Conservation (phyloP, 345 rosid species). For the Gossypium raimondii region DNA sequence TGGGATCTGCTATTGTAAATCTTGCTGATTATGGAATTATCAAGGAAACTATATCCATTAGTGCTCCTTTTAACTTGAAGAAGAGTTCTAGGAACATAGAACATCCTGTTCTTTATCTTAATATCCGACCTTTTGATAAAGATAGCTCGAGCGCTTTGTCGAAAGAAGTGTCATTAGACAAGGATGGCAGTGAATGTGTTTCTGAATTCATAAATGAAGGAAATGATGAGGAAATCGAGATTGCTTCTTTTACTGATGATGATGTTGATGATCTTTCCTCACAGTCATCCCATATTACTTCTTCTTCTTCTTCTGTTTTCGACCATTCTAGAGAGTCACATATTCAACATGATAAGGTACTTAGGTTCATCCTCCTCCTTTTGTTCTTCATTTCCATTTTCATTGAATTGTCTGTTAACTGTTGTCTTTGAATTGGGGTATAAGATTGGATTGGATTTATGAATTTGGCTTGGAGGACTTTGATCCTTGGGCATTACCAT, state of each 20-base stretch:
- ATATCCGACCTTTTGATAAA: conserved; percentile 53
- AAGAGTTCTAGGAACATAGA: conserved; percentile 50
- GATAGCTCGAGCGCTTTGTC: conserved; percentile 36
- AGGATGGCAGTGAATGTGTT: conserved; percentile 54
- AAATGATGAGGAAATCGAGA: conserved; percentile 50
- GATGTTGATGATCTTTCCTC: conserved; percentile 57
- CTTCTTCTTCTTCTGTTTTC: conserved; percentile 41
- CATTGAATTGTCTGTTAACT: conserved; percentile 6
- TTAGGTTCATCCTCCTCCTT: background rate
- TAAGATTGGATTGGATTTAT: background rate
- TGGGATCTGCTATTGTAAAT: conserved; percentile 74
- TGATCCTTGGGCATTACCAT: background rate
- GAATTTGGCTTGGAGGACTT: conserved; percentile 8
- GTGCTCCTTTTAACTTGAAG: conserved; percentile 52
- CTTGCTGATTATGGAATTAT: conserved; percentile 71
- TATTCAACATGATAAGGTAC: conserved; percentile 47
- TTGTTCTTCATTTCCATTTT: background rate
- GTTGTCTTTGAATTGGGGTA: background rate
- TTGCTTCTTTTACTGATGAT: conserved; percentile 75
- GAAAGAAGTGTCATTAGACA: conserved; percentile 43
- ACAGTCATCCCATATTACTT: conserved; percentile 43
- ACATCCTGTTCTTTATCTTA: conserved; percentile 54
- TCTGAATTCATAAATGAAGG: conserved; percentile 53
- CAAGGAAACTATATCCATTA: conserved; percentile 40
- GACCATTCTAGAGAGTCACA: conserved; percentile 31